Evolutionary conservation across 148 eudicot species (phyloP), one percentile per base, ranked within the genome.

Genomic region (Spergularia marina): DNA sequence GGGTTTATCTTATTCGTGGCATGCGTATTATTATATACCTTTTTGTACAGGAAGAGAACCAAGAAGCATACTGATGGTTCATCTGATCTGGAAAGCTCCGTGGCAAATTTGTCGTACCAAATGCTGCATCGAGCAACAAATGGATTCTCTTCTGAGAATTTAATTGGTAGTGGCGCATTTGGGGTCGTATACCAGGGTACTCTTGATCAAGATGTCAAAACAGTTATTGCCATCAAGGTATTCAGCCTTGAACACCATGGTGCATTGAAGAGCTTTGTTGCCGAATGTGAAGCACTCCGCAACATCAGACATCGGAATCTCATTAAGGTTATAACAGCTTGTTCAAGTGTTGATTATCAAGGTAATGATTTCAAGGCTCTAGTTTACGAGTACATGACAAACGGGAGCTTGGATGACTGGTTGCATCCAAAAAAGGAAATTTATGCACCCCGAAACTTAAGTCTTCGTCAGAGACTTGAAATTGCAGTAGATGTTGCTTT

Each of bases 401-500:
- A 75, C 39, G 78, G 71, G 23, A 75, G 64, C 65, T 65, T 75
- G 61, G 78, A 65, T 4, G 78, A 75, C 36, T 75, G 78, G 78
- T 40, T 75, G 62, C 71, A 75, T 54, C 53, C 52, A 16, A 16
- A 4, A 61, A 4, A 20, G 2, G 40, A 52, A 18, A 65, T 21
- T 75, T 11, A 65, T 75, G 21, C 40, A 39, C 25, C 63, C 36
- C 54, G 36, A 40, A 20, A 12, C 3, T 36, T 75, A 12, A 75
- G n/a, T 66, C 47, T 75, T 65, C n/a, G 14, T 5, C n/a, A 75
- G 39, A 75, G 78, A 55, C 64, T 75, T 75, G 64, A 53, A 34
- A 66, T 75, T 55, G 78, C 73, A 51, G 65, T 73, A 7, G 87
- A 82, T 74, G 79, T 85, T 61, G 85, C 78, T 51, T 61, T 59